Evolutionary conservation across 2,329 filamentous ascomycete species (phyloP), one percentile per base, ranked within the genome.

Genomic region (Aspergillus phoenicis): DNA sequence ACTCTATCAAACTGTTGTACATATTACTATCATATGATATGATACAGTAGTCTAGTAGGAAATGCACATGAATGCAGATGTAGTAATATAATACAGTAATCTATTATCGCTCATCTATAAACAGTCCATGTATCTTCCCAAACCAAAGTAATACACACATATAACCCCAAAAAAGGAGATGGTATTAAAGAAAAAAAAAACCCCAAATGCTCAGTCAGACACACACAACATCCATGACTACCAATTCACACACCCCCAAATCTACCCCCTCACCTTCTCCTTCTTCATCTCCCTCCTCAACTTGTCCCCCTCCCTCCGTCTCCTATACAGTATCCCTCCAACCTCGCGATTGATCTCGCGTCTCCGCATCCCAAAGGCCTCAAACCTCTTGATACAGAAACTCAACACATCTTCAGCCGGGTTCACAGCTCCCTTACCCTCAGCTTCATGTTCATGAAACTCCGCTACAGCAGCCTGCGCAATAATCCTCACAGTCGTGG

Each of bases 401-500:
- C 73, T 68, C 5, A 79, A 68, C 4, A 73, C 65, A 4, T 64
- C 59, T 39, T 62, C 53, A 6, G 63, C 59, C 0, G 70, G 68
- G 30, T 67, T 30, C 36, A 22, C 30, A 36, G 10, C 11, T 0
- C 11, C 30, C 52, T 15, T 8, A 43, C 24, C 39, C 20, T 20
- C 20, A 20, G 20, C 20, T 20, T 20, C 20, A 20, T 20, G 20
- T 20, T 20, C 54, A 8, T 60, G 26, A 22, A 70, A 70, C 55
- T 78, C 75, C 26, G 64, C 64, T 30, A 72, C 61, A 3, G 76
- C 77, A 10, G 66, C 69, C 59, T 72, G 71, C 1, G 73, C 68
- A 56, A 79, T 74, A 33, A 78, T 74, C 41, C 76, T 70, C 55
- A 78, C 66, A 10, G 75, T 76, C 45, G 70, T 73, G 11, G 75